Evolutionary conservation across 129 eudicot genomes (phyloP).

Genomic region (Helianthus annuus): HanXRQr2.0-SUNRISE NC_035448.2:108975805-108976304

Average conservation of each 20-base stretch:
- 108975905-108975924: background rate
- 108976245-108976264: background rate
- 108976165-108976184: background rate
- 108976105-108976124: background rate
- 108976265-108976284: background rate
- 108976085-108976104: background rate
- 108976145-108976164: background rate
- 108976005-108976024: too few relatives aligned
- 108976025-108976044: background rate
- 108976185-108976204: background rate
- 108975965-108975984: slow-evolving; percentile 2
- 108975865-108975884: slow-evolving; percentile 13
- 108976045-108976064: background rate
- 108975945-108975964: background rate
- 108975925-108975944: background rate
- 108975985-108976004: background rate
- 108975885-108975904: background rate
- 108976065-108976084: background rate
- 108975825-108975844: background rate
- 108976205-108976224: background rate
- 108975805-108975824: background rate
- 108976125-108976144: background rate
- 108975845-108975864: background rate
- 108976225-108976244: too few relatives aligned
- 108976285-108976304: background rate